These are phyloP conservation scores for Tetrapisispora fleetii DNA, from an alignment of 805 yeast genomes.

Conservation along the genomic window DNA sequence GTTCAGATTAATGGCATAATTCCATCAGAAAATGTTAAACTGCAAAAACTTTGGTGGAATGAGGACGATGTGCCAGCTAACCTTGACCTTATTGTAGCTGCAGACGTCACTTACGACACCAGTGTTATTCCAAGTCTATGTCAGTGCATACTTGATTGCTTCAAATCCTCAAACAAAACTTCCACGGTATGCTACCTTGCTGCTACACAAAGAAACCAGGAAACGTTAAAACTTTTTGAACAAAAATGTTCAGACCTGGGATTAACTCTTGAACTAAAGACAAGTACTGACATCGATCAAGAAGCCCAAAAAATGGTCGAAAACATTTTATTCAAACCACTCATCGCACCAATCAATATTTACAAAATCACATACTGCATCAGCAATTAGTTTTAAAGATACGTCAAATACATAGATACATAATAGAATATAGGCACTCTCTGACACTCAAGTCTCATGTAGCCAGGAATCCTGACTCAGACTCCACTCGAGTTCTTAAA, in stretches of 20 bases:
- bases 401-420: neutral
- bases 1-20: constrained; percentile 35
- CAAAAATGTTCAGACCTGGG: constrained; percentile 18
- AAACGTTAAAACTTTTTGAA: constrained; percentile 39
- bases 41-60: constrained; percentile 53
- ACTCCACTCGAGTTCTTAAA: constrained; percentile 30
- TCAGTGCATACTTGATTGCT: constrained; percentile 31
- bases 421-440: constrained; percentile 19
- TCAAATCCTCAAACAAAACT: constrained; percentile 4
- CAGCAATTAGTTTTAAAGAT: neutral
- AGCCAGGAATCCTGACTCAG: constrained; percentile 5
- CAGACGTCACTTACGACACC: constrained; percentile 82
- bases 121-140: constrained; percentile 46
- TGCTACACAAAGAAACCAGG: constrained; percentile 64
- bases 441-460: constrained; percentile 31
- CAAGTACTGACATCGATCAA: constrained; percentile 11
- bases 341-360: constrained; percentile 18
- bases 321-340: constrained; percentile 8
- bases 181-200: constrained; percentile 38
- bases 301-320: constrained; percentile 2
- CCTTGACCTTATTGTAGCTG: constrained; percentile 55
- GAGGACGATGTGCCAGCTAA: constrained; percentile 33
- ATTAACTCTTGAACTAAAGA: constrained; percentile 17
- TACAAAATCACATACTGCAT: constrained; percentile 9
- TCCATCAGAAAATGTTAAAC: constrained; percentile 11